Percentiles rank a stretch among this genome's conserved stretches.
Conservation (phyloP, 331 rosid genomes). For the Telfairia occidentalis region DNA sequence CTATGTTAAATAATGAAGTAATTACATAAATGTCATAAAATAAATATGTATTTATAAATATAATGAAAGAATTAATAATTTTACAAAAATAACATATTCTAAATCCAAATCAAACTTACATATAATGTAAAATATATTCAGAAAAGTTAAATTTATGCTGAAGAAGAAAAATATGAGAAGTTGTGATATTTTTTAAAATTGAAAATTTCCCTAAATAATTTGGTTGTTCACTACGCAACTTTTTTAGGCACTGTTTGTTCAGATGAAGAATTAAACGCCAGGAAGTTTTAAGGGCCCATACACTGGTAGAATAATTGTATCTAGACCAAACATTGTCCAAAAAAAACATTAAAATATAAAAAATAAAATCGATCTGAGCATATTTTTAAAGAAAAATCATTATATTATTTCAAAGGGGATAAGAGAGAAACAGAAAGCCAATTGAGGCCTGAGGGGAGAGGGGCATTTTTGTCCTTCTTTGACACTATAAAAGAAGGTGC, state of each 20-base stretch:
- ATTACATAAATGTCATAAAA: too few relatives aligned
- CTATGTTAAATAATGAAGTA: neutral
- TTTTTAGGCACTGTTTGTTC: neutral
- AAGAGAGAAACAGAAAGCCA: neutral
- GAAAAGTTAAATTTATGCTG: too few relatives aligned
- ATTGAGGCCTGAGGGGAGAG: too few relatives aligned
- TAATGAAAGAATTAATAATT: too few relatives aligned
- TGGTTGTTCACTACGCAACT: neutral
- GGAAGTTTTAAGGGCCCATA: constrained; percentile 5
- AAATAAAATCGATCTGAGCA: neutral
- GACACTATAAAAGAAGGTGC: neutral
- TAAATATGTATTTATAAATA: too few relatives aligned
- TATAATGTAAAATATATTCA: too few relatives aligned
- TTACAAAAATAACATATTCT: too few relatives aligned
- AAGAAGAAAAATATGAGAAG: too few relatives aligned
- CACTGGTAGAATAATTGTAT: neutral
- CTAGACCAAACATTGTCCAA: neutral
- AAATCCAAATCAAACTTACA: too few relatives aligned
- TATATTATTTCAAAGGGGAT: neutral
- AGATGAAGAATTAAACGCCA: constrained; percentile 1
- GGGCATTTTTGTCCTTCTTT: neutral
- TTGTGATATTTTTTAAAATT: too few relatives aligned
- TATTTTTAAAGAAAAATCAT: neutral
- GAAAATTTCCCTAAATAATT: too few relatives aligned
- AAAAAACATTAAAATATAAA: neutral